A percentile compares a stretch with the other conserved stretches of the same genome.
phyloP scores from a whole-genome alignment of 2,329 filamentous ascomycete genomes.

The Mycosphaerella sp. region DNA sequence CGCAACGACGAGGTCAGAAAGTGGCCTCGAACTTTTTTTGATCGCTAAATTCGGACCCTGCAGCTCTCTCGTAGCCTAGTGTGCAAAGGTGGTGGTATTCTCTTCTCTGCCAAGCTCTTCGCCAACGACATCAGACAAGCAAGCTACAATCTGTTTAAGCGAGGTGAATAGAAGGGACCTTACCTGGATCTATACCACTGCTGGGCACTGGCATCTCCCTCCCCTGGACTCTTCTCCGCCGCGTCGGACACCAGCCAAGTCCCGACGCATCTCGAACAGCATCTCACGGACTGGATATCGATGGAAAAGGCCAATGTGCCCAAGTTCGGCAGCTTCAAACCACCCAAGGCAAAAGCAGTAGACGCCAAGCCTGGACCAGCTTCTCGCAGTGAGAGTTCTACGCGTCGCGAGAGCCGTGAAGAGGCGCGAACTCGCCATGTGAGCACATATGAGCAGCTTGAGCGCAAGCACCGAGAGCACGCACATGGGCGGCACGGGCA shows the following conservation, averaged over 20 bases:
- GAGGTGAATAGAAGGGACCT: too few relatives aligned
- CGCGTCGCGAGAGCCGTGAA: not conserved
- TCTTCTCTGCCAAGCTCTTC: not conserved
- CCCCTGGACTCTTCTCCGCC: too few relatives aligned
- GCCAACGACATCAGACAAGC: not conserved
- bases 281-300: conserved; percentile 1
- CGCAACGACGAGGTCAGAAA: not conserved
- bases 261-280: not conserved
- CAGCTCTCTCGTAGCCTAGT: not conserved
- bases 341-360: conserved; percentile 34
- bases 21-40: not conserved
- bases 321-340: conserved; percentile 69
- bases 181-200: too few relatives aligned
- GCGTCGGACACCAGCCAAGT: not conserved
- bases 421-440: not conserved
- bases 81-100: conserved; percentile 1
- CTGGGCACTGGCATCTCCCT: too few relatives aligned
- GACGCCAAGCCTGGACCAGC: not conserved
- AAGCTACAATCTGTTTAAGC: too few relatives aligned
- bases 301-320: conserved; percentile 44
- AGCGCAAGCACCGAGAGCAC: not conserved
- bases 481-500: not conserved
- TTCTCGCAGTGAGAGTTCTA: not conserved
- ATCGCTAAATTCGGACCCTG: not conserved
- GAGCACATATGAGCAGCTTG: conserved; percentile 2